These are phyloP conservation scores for Craterostigma plantagineum DNA, from an alignment of 257 asterid genomes.

Conservation along the genomic window DNA sequence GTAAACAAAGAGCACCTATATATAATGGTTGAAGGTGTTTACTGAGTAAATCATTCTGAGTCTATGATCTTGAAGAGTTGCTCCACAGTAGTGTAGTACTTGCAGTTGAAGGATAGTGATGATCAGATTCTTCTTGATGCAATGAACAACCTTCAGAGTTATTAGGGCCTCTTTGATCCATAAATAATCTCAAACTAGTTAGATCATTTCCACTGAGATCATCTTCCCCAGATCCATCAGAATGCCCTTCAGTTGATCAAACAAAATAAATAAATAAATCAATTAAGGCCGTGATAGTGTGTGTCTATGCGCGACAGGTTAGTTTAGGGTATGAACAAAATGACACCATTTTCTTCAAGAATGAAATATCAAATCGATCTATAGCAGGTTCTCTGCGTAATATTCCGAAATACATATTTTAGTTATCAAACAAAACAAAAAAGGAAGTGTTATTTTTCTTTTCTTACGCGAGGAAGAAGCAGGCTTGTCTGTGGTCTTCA, in stretches of 20 bases:
- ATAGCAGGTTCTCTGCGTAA: too few species aligned
- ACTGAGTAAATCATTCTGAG: neutral
- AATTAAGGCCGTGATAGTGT: neutral
- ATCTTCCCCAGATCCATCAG: slow-evolving; percentile 90
- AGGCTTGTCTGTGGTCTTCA: slow-evolving; percentile 88
- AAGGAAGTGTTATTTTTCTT: too few species aligned
- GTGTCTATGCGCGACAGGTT: neutral
- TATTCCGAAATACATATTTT: too few species aligned
- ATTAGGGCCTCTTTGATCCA: slow-evolving; percentile 34
- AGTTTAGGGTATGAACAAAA: too few species aligned
- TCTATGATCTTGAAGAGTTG: slow-evolving; percentile 66
- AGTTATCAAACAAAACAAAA: too few species aligned
- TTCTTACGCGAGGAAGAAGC: slow-evolving; percentile 94
- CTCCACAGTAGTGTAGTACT: slow-evolving; percentile 76
- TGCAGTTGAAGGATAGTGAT: slow-evolving; percentile 30
- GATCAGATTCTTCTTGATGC: slow-evolving; percentile 16
- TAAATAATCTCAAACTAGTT: slow-evolving; percentile 22
- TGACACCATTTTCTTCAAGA: too few species aligned
- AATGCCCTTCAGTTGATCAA: slow-evolving; percentile 35
- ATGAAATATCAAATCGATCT: too few species aligned
- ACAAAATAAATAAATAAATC: neutral
- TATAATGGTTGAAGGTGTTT: neutral
- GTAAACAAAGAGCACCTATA: too few species aligned
- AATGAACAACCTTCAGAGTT: slow-evolving; percentile 25
- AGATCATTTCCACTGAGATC: slow-evolving; percentile 36